phyloP scores from a whole-genome alignment of 1,139 yeast species.

The Suhomyces wounanorum region DNA sequence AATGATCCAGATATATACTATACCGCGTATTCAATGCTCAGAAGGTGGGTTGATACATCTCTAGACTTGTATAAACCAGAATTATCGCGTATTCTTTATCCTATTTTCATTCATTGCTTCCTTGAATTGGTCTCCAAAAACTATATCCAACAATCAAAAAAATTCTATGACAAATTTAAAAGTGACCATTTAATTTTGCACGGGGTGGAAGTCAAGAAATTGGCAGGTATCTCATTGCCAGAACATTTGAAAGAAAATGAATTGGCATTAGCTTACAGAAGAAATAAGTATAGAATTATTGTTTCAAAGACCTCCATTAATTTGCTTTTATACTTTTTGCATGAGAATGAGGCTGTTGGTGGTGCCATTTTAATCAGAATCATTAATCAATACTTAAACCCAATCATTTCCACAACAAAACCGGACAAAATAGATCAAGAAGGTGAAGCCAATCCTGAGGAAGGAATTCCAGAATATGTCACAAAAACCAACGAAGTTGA shows the following conservation, averaged over 20 bases:
- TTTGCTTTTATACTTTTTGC: conserved; percentile 78
- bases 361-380: conserved; percentile 85
- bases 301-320: conserved; percentile 87
- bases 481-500: conserved; percentile 51
- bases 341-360: conserved; percentile 90
- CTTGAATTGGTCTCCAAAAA: conserved; percentile 73
- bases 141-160: conserved; percentile 61
- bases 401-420: conserved; percentile 54
- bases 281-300: conserved; percentile 70
- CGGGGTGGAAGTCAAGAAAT: conserved; percentile 69
- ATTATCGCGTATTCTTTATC: conserved; percentile 78
- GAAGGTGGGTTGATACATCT: conserved; percentile 90
- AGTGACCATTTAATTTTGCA: conserved; percentile 76
- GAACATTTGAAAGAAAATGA: conserved; percentile 85
- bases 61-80: conserved; percentile 92
- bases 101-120: conserved; percentile 86
- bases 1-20: conserved; percentile 69
- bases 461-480: conserved; percentile 65
- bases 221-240: conserved; percentile 73
- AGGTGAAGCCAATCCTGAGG: conserved; percentile 57
- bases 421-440: conserved; percentile 48
- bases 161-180: conserved; percentile 73
- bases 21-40: conserved; percentile 76
- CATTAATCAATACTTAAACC: conserved; percentile 82
- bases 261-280: conserved; percentile 72